Percentiles rank a stretch among this genome's conserved stretches.
These are phyloP conservation scores for Chamaenerion angustifolium DNA, from an alignment of 345 rosid genomes.

Conservation along the genomic window DNA sequence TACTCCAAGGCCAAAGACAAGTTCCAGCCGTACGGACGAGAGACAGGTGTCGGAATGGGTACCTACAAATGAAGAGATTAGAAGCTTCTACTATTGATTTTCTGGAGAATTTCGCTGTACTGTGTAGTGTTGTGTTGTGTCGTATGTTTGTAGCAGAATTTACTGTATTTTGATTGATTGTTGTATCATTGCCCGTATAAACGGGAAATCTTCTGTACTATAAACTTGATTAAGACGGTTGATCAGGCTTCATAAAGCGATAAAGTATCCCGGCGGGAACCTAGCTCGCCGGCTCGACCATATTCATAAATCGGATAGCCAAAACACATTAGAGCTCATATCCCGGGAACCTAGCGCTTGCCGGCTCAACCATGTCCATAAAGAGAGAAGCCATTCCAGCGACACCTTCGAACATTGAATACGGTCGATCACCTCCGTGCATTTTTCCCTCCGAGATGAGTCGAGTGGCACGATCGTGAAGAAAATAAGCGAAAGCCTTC, in stretches of 20 bases:
- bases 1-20: slow-evolving; percentile 56
- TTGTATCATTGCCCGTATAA: no score
- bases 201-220: no score
- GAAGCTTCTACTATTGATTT: neutral
- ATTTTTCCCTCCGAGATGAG: slow-evolving; percentile 41
- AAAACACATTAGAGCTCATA: slow-evolving; percentile 39
- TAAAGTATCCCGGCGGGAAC: no score
- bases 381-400: slow-evolving; percentile 57
- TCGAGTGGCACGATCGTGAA: slow-evolving; percentile 31
- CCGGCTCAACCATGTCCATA: slow-evolving; percentile 40
- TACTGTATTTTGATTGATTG: no score
- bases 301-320: no score
- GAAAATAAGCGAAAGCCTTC: slow-evolving; percentile 58
- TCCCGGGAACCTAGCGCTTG: slow-evolving; percentile 46
- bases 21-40: slow-evolving; percentile 37
- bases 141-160: no score
- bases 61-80: slow-evolving; percentile 24
- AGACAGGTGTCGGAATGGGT: slow-evolving; percentile 43
- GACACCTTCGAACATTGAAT: slow-evolving; percentile 47
- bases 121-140: no score
- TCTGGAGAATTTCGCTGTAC: neutral
- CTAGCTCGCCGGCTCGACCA: no score
- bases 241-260: no score
- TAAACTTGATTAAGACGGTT: no score
- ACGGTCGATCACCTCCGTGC: slow-evolving; percentile 55